Evolutionary conservation across 140 eudicot genomes (phyloP).

Genomic region (Erigeron philadelphicus): DNA sequence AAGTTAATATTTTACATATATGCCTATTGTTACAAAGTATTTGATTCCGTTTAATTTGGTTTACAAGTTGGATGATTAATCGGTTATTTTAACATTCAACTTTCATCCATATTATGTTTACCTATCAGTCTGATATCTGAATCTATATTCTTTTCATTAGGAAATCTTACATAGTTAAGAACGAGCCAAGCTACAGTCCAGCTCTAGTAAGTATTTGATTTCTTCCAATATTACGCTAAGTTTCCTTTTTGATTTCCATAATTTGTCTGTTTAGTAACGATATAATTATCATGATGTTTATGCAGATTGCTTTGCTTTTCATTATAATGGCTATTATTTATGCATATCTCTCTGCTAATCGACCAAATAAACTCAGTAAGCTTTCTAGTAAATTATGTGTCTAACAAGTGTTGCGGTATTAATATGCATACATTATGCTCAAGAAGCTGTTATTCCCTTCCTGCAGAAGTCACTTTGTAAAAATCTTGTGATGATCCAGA

Average conservation of each 20-base stretch:
- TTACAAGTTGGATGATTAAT: background rate
- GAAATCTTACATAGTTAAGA: conserved; percentile 31
- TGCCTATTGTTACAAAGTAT: background rate
- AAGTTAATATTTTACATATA: too few relatives aligned
- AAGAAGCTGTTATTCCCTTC: background rate
- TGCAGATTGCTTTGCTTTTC: conserved; percentile 39
- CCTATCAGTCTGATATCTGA: background rate
- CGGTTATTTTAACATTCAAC: background rate
- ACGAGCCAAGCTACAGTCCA: conserved; percentile 34
- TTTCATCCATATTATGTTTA: background rate
- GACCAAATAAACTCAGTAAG: conserved; percentile 36
- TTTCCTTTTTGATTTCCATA: background rate
- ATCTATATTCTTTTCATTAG: conserved; percentile 18
- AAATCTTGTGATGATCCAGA: background rate
- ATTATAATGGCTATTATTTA: conserved; percentile 34
- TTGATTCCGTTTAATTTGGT: background rate
- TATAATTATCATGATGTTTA: conserved; percentile 1
- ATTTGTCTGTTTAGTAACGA: background rate
- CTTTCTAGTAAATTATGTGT: background rate
- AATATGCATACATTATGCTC: background rate
- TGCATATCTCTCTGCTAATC: conserved; percentile 27
- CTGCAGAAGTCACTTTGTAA: conserved; percentile 31
- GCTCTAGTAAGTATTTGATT: conserved; percentile 23
- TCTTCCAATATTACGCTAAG: too few relatives aligned
- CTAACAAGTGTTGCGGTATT: conserved; percentile 15